Evolutionary conservation across 1,284 basidiomycete species (phyloP), one percentile per base, ranked within the genome.

Genomic region (Malassezia caprae): DNA sequence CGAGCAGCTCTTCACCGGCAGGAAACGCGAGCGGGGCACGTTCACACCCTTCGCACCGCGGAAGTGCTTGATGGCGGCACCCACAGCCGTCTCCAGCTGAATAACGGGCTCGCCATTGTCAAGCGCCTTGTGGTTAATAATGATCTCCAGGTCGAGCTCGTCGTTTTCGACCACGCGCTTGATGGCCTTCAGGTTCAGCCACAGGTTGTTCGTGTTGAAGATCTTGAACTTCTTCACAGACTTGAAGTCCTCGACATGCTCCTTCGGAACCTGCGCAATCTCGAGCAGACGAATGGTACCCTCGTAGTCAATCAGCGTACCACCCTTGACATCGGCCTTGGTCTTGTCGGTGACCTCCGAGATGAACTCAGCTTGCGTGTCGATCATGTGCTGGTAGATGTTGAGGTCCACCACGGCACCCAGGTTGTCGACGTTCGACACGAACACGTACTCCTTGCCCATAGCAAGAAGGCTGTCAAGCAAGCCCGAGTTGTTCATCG

Each of bases 291-390:
- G 86, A 59, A 96, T 83, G 39, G 83, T 84, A 56, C 93, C 94
- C 46, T 98, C 88, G 76, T 96, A 96, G 77, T 96, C 88, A 73
- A 96, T 90, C 42, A 74, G 51, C 4, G 94, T 98, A 78, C 94
- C 94, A 82, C 94, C 94, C 83, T 99, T 98, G 79, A 99, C 86
- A 77, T 99, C 93, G 57, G 94, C 94, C 82, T 98, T 98, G 75
- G 94, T 98, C 84, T 98, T 98, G 82, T 99, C 91, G 4, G 94
- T 98, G 63, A 99, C 90, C 58, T 76, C 74, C 10, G 72, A 74
- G 55, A 76, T 75, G 59, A 74, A 76, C 58, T 76, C 74, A 55
- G 74, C 68, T 60, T 74, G 70, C 15, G 70, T 65, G 58, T 76
- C 73, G 45, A 75, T 69, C 74, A 76, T 76, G 64, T 76, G 72